A percentile compares a stretch with the other conserved stretches of the same genome.
These are phyloP conservation scores for Lipomyces spencermartinsiae DNA, from an alignment of 805 yeast species.

Conservation along the genomic window DNA sequence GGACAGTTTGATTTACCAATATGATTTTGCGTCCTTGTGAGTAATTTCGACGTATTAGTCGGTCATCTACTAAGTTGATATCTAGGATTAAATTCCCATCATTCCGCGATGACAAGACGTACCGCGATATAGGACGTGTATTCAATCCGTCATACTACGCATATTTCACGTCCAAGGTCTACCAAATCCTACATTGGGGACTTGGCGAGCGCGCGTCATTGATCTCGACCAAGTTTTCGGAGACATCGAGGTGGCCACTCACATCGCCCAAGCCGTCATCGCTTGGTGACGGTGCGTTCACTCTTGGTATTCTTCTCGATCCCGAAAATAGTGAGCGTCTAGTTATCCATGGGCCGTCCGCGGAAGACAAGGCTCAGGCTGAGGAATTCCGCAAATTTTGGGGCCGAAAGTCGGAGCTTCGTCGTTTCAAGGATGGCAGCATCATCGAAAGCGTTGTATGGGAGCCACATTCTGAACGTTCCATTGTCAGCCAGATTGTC, in stretches of 20 bases:
- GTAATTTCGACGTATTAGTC: not conserved
- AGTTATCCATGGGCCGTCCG: constrained; percentile 85
- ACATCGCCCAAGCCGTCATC: constrained; percentile 34
- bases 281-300: constrained; percentile 29
- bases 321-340: constrained; percentile 77
- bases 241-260: constrained; percentile 44
- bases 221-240: constrained; percentile 45
- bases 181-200: constrained; percentile 40
- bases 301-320: constrained; percentile 71
- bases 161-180: constrained; percentile 52
- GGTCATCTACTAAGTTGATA: not conserved
- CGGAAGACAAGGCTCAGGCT: constrained; percentile 64
- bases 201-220: constrained; percentile 48
- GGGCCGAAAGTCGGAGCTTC: constrained; percentile 83
- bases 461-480: constrained; percentile 54
- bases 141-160: constrained; percentile 30
- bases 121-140: constrained; percentile 25
- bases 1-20: constrained; percentile 58
- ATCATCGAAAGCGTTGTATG: constrained; percentile 92
- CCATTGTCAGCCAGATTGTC: constrained; percentile 67
- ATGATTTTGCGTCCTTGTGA: constrained; percentile 55
- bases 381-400: constrained; percentile 79
- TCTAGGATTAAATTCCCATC: constrained; percentile 22
- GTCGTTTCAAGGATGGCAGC: constrained; percentile 92
- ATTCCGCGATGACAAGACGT: constrained; percentile 22